Evolutionary conservation across 495 filamentous ascomycete genomes (phyloP).

Genomic region (Penicillium alfredii): DNA sequence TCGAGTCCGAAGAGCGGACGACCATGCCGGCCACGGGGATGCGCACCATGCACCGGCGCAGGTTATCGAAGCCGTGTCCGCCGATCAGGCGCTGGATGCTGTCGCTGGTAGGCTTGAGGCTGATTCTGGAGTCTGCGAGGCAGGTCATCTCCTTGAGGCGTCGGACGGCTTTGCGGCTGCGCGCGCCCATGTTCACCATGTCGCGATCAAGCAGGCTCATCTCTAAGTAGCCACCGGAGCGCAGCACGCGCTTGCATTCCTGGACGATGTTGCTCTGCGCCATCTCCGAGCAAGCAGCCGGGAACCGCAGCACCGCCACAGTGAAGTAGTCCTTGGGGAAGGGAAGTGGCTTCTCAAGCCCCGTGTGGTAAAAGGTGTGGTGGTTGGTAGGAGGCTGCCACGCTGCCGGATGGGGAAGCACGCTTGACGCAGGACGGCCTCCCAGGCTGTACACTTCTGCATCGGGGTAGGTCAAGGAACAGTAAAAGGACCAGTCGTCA

Average conservation of each 20-base stretch:
- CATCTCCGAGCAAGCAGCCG: slow-evolving; percentile 61
- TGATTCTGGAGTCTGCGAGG: slow-evolving; percentile 53
- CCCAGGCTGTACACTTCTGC: slow-evolving; percentile 75
- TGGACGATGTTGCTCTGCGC: slow-evolving; percentile 75
- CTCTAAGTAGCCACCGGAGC: slow-evolving; percentile 85
- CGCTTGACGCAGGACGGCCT: slow-evolving; percentile 28
- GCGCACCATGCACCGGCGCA: slow-evolving; percentile 82
- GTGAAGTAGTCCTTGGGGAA: slow-evolving; percentile 85
- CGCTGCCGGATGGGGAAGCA: slow-evolving; percentile 34
- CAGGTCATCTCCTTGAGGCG: slow-evolving; percentile 72
- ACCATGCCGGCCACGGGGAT: slow-evolving; percentile 80
- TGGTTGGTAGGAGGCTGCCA: slow-evolving; percentile 72
- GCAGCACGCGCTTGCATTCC: slow-evolving; percentile 86
- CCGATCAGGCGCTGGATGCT: slow-evolving; percentile 70
- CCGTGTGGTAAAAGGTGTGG: slow-evolving; percentile 70
- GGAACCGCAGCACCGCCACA: slow-evolving; percentile 84
- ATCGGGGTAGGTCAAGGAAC: slow-evolving; percentile 80
- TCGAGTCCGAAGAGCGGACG: slow-evolving; percentile 32
- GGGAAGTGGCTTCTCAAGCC: slow-evolving; percentile 66
- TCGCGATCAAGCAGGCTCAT: slow-evolving; percentile 79
- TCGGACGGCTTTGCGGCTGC: slow-evolving; percentile 68
- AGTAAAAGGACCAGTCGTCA: slow-evolving; percentile 98
- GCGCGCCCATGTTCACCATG: slow-evolving; percentile 79
- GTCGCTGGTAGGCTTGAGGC: slow-evolving; percentile 71
- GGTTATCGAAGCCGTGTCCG: slow-evolving; percentile 70